Evolutionary conservation across 169 alveolate species (phyloP).

Genomic region (Plasmodium coatneyi): DNA sequence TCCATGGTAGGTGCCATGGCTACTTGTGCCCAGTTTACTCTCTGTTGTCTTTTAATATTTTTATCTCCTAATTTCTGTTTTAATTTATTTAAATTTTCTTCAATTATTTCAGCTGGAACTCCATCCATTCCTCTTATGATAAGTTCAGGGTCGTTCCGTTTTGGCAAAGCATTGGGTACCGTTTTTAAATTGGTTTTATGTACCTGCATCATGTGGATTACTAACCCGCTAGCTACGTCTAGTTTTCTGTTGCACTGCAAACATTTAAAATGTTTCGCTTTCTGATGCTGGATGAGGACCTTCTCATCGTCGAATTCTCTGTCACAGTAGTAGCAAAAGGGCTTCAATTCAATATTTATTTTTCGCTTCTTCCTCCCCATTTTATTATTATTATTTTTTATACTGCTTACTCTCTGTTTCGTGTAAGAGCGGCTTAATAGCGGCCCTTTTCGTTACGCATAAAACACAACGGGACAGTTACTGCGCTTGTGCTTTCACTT

Average conservation of each 20-base stretch:
- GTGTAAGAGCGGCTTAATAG: neutral
- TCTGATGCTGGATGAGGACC: conserved; percentile 96
- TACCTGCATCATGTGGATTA: conserved; percentile 93
- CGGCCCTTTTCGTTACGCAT: neutral
- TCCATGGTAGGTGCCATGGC: conserved; percentile 84
- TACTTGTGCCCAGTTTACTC: conserved; percentile 89
- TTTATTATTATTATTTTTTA: neutral
- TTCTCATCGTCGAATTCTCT: conserved; percentile 97
- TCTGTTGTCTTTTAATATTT: conserved; percentile 83
- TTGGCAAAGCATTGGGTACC: conserved; percentile 97
- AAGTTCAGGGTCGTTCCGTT: conserved; percentile 94
- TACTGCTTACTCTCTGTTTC: neutral
- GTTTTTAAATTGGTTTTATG: conserved; percentile 91
- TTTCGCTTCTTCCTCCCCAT: conserved; percentile 97
- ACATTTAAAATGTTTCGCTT: conserved; percentile 98
- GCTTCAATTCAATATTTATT: conserved; percentile 92
- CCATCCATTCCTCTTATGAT: conserved; percentile 98
- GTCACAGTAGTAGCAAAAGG: conserved; percentile 98
- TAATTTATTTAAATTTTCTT: conserved; percentile 84
- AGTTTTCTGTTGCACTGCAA: conserved; percentile 94
- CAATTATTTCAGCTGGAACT: conserved; percentile 92
- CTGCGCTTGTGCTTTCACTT: neutral
- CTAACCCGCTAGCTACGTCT: conserved; percentile 94
- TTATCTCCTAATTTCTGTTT: conserved; percentile 82
- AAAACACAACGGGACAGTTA: neutral